Evolutionary conservation across 768 basidiomycete genomes (phyloP).

Genomic region (Tricholoma sp.): DNA sequence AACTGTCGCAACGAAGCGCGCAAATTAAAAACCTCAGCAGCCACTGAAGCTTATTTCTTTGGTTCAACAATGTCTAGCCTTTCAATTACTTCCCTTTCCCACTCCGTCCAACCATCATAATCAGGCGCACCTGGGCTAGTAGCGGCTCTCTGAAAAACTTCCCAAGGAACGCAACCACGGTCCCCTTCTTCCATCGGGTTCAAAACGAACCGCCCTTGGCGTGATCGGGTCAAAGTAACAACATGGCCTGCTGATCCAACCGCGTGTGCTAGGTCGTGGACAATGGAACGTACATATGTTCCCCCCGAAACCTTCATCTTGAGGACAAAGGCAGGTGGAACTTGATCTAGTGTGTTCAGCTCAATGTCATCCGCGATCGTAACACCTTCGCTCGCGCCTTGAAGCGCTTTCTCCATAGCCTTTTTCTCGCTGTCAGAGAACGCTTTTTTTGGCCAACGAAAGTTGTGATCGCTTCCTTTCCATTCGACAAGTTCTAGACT

Average conservation of each 20-base stretch:
- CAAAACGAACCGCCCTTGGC: conserved; percentile 78
- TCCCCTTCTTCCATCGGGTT: conserved; percentile 46
- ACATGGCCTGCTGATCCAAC: conserved; percentile 91
- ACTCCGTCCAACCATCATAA: conserved; percentile 64
- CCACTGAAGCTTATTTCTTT: conserved; percentile 4
- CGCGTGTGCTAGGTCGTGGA: conserved; percentile 85
- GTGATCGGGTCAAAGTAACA: conserved; percentile 81
- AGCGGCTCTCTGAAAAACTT: conserved; percentile 60
- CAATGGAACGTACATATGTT: conserved; percentile 94
- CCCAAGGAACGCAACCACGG: conserved; percentile 66
- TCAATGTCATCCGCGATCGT: conserved; percentile 38
- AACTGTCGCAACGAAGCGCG: background rate
- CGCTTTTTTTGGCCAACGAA: conserved; percentile 67
- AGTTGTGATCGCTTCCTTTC: conserved; percentile 71
- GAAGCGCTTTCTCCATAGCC: conserved; percentile 62
- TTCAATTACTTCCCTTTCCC: conserved; percentile 80
- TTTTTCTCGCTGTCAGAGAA: conserved; percentile 64
- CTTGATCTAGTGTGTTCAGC: conserved; percentile 22
- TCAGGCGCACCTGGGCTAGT: conserved; percentile 49
- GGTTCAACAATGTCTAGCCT: conserved; percentile 53
- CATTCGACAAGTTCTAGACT: conserved; percentile 76
- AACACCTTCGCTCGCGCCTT: conserved; percentile 38
- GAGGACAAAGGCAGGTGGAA: conserved; percentile 78
- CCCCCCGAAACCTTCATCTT: conserved; percentile 94
- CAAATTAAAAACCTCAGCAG: background rate